These are phyloP conservation scores for Echinochloa phyllopogon DNA, from an alignment of 176 grass and related monocot species.

Conservation along the genomic window DNA sequence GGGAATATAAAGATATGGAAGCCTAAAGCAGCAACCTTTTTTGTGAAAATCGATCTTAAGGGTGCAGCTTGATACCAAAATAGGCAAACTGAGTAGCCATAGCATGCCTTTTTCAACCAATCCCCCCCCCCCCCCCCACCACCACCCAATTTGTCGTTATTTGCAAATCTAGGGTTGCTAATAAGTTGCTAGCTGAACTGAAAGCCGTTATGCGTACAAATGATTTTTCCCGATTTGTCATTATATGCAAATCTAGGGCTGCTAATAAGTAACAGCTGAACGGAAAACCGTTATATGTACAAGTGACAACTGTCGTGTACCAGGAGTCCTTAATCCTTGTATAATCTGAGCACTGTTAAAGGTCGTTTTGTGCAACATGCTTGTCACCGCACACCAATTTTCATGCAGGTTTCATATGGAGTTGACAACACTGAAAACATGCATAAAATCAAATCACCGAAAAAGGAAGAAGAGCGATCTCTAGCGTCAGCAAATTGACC, in stretches of 20 bases:
- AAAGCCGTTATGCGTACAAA: neutral
- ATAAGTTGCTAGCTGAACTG: neutral
- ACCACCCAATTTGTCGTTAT: neutral
- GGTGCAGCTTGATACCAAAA: slow-evolving; percentile 11
- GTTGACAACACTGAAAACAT: neutral
- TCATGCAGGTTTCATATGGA: slow-evolving; percentile 10
- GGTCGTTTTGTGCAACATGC: neutral
- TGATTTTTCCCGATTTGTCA: neutral
- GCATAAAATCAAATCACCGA: neutral
- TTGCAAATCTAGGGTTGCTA: neutral
- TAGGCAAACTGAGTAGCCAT: neutral
- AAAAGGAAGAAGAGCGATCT: neutral
- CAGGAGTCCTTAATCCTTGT: neutral
- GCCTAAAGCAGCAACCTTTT: neutral
- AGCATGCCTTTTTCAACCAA: neutral
- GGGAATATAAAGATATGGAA: neutral
- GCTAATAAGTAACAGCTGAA: neutral
- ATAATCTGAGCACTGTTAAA: neutral
- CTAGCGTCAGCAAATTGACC: neutral
- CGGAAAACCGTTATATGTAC: neutral
- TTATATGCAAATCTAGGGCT: neutral
- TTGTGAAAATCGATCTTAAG: neutral
- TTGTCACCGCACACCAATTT: neutral
- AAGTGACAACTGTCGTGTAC: neutral
- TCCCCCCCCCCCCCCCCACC: too few species aligned